A percentile compares a stretch with the other conserved stretches of the same genome.
phyloP scores from a whole-genome alignment of 371 early-diverging fungal species.

The Mucor sp. region DNA sequence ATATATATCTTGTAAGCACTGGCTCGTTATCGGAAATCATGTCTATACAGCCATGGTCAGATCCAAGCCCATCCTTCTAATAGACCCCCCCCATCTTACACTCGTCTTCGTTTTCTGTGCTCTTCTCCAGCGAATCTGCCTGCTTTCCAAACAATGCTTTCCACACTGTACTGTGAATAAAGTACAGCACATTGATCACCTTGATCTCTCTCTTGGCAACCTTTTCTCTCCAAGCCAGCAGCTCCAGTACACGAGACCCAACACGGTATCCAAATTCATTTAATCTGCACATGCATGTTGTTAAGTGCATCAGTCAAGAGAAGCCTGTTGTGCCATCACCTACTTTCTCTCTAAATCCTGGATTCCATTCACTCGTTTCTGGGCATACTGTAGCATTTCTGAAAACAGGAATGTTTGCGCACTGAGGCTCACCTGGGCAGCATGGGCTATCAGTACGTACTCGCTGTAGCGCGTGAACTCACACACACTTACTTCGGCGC shows the following conservation, averaged over 20 bases:
- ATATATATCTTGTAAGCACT: slow-evolving; percentile 82
- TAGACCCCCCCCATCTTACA: slow-evolving; percentile 48
- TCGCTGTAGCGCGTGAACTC: background rate
- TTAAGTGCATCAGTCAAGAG: background rate
- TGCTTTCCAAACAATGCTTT: slow-evolving; percentile 90
- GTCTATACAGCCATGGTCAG: slow-evolving; percentile 48
- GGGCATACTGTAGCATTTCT: slow-evolving; percentile 94
- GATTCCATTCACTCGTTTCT: slow-evolving; percentile 91
- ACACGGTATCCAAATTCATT: slow-evolving; percentile 93
- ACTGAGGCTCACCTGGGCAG: slow-evolving; percentile 74
- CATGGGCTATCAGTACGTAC: background rate
- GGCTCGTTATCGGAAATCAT: slow-evolving; percentile 98
- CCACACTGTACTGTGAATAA: slow-evolving; percentile 93
- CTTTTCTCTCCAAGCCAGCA: slow-evolving; percentile 87
- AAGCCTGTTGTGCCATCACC: background rate
- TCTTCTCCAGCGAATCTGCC: slow-evolving; percentile 93
- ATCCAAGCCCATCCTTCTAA: background rate
- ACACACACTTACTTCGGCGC: slow-evolving; percentile 53
- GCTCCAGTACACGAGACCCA: slow-evolving; percentile 84
- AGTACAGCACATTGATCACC: slow-evolving; percentile 83
- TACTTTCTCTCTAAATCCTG: slow-evolving; percentile 94
- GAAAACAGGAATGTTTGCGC: slow-evolving; percentile 92
- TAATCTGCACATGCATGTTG: slow-evolving; percentile 51
- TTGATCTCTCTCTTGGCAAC: slow-evolving; percentile 85
- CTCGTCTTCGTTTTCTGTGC: slow-evolving; percentile 95